Evolutionary conservation across 2,329 filamentous ascomycete species (phyloP).

Genomic region (Escovopsis sp.): DNA sequence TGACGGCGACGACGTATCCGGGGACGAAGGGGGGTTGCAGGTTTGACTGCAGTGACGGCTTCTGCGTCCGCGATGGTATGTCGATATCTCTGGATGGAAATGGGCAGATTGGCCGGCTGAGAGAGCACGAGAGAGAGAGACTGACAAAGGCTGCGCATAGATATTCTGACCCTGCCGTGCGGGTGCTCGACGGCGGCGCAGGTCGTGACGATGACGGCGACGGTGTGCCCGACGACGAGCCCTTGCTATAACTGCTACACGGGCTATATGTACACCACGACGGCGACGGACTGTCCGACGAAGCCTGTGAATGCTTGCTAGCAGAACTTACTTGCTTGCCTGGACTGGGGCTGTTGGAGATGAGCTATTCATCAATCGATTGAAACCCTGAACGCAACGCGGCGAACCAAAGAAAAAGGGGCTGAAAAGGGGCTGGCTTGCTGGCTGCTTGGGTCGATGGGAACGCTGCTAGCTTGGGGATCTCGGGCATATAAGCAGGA

Average conservation of each 20-base stretch:
- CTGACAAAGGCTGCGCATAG: conserved; percentile 1
- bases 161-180: conserved; percentile 8
- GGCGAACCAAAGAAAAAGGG: no score
- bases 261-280: conserved; percentile 6
- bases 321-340: no score
- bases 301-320: neutral
- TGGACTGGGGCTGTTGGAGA: no score
- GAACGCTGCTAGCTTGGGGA: no score
- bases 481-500: no score
- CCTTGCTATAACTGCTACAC: conserved; percentile 6
- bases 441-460: neutral
- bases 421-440: neutral
- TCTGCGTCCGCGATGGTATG: conserved; percentile 9
- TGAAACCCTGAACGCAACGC: no score
- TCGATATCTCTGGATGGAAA: neutral
- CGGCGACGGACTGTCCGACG: conserved; percentile 4
- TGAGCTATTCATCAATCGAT: no score
- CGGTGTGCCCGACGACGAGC: conserved; percentile 7
- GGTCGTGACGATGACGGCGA: conserved; percentile 7
- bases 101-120: neutral
- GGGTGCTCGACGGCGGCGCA: conserved; percentile 7
- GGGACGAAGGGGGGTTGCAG: conserved; percentile 4
- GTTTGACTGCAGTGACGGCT: conserved; percentile 6
- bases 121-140: no score
- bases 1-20: conserved; percentile 6